Percentiles rank a stretch among this genome's conserved stretches.
Evolutionary conservation across 2,329 filamentous ascomycete genomes (phyloP).

Genomic region (Aureobasidium sp.): DNA sequence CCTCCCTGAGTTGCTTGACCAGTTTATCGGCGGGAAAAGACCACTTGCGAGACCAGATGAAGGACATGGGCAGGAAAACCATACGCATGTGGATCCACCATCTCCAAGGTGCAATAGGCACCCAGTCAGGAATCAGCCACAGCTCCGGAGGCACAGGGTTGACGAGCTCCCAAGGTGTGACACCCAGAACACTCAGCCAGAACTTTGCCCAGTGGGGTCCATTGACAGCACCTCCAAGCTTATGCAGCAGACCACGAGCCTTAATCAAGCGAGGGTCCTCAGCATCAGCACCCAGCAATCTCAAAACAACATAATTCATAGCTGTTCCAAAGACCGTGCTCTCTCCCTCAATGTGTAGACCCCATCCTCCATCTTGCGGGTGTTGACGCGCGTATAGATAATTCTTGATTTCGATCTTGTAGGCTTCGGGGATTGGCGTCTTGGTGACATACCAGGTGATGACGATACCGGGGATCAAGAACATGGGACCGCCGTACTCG

Average conservation of each 20-base stretch:
- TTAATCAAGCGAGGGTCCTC: constrained; percentile 81
- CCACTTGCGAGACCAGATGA: constrained; percentile 78
- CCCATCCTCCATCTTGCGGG: constrained; percentile 79
- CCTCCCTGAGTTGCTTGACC: constrained; percentile 63
- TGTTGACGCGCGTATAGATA: constrained; percentile 83
- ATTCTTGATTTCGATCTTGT: constrained; percentile 81
- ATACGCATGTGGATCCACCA: constrained; percentile 99
- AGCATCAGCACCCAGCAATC: constrained; percentile 72
- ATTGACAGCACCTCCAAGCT: constrained; percentile 74
- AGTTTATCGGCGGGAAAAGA: constrained; percentile 56
- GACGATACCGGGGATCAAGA: constrained; percentile 77
- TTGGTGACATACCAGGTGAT: constrained; percentile 83
- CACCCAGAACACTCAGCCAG: constrained; percentile 78
- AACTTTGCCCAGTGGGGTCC: constrained; percentile 96
- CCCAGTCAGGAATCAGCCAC: constrained; percentile 49
- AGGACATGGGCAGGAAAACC: constrained; percentile 91
- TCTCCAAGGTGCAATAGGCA: constrained; percentile 56
- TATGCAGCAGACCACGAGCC: constrained; percentile 73
- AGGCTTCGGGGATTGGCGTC: constrained; percentile 71
- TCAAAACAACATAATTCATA: constrained; percentile 77
- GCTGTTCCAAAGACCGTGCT: constrained; percentile 84
- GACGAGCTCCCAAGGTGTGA: constrained; percentile 83
- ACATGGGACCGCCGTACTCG: constrained; percentile 97
- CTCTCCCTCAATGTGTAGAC: constrained; percentile 87
- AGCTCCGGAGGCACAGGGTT: constrained; percentile 91